Evolutionary conservation across 176 grass and related monocot species (phyloP), one percentile per base, ranked within the genome.

Genomic region (Neostapfia colusana): DNA sequence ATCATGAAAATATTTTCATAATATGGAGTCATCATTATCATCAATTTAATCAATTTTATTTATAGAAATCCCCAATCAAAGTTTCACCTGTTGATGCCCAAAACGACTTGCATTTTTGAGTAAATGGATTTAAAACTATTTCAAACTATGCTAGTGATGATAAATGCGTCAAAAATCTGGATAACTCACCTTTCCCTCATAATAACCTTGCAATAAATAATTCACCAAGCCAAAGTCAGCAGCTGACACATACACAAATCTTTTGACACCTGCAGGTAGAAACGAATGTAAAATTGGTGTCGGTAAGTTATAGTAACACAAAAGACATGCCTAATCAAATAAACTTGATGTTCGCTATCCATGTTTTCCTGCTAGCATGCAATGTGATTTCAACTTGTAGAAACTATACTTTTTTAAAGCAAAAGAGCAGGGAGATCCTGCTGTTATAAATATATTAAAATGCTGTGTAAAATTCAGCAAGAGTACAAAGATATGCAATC

Each of bases 221-320:
- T 93, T 93, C 65, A 81, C 86, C 9, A 88, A 58, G 67, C 94
- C 90, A 76, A 97, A 93, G 86, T 97, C 91, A n/a, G 88, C 86
- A 69, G 91, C 94, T 59, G 94, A 97, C 61, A 97, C 86, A 63
- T 97, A 93, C 17, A 93, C 91, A 81, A 93, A 97, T 86, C 94
- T 91, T 78, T 93, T 97, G 65, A 93, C 76, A 70, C 94, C 91
- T 97, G 88, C 76, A 84, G 12, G 49, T 77, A 65, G 38, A 65
- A 38, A 77, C 26, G 56, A 7, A 69, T 27, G 28, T 58, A 64
- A 64, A 81, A 72, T 71, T 48, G 8, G 40, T 31, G 17, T 13
- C 21, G 5, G 55, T 26, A 58, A 58, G 1, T 58, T 26, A 58
- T 26, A 26, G n/a, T 23, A 65, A 21, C 57, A 12, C 57, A 45